Percentiles rank a stretch among this genome's conserved stretches.
phyloP scores from a whole-genome alignment of 495 filamentous ascomycete genomes.

The Neurospora tetrasperma region DNA sequence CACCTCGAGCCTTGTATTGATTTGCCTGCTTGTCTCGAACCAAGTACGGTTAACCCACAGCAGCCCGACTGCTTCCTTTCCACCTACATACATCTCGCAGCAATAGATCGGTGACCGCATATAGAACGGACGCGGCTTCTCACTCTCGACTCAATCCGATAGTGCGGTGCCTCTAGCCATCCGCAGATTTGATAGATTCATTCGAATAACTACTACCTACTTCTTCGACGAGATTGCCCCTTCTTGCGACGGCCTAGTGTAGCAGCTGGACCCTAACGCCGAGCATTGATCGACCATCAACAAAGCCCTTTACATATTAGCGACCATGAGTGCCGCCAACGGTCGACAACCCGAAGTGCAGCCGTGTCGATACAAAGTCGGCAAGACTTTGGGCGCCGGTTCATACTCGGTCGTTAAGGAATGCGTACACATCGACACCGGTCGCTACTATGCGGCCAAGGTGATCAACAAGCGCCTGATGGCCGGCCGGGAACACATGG shows the following conservation, averaged over 20 bases:
- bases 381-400: conserved; percentile 91
- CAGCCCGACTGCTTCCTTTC: background rate
- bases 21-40: background rate
- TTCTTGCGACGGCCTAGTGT: background rate
- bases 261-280: background rate
- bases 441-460: conserved; percentile 96
- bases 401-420: conserved; percentile 99
- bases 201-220: background rate
- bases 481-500: conserved; percentile 97
- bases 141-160: background rate
- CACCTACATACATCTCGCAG: background rate
- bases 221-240: background rate
- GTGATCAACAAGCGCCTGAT: conserved; percentile 98
- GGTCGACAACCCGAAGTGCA: conserved; percentile 37
- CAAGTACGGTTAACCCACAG: background rate
- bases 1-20: background rate
- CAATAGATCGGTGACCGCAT: background rate
- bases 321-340: conserved; percentile 25
- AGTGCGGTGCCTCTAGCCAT: background rate
- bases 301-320: background rate
- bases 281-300: background rate
- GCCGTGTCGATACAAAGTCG: conserved; percentile 82
- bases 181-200: background rate
- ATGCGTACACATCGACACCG: conserved; percentile 97
- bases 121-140: background rate